Conservation (phyloP, 257 asterid genomes). For the Osmanthus fragrans region DNA sequence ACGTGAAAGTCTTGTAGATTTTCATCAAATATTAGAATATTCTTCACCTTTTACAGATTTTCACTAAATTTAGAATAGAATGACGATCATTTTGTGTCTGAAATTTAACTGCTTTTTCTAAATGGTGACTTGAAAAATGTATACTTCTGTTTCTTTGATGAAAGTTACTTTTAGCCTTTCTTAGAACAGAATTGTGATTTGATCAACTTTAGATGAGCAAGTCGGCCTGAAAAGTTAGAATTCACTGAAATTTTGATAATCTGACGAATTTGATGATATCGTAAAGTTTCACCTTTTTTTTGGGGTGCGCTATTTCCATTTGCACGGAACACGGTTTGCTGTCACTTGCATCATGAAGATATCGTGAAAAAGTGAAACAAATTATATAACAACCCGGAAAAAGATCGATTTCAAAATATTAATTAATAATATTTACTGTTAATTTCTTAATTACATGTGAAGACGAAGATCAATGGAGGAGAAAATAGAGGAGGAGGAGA, state of each 20-base stretch:
- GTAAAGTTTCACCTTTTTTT: constrained; percentile 24
- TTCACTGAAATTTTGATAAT: neutral
- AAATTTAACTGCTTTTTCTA: neutral
- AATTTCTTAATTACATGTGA: constrained; percentile 42
- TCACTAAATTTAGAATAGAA: neutral
- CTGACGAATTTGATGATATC: constrained; percentile 12
- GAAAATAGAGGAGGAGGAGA: constrained; percentile 45
- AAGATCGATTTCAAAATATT: constrained; percentile 5
- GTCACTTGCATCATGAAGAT: constrained; percentile 38
- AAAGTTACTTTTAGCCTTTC: neutral
- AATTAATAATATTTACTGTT: constrained; percentile 1
- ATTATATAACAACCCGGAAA: constrained; percentile 45
- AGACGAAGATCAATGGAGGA: constrained; percentile 33
- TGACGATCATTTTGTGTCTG: neutral
- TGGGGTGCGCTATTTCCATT: neutral
- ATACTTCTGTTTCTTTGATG: neutral
- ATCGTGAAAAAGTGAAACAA: constrained; percentile 50
- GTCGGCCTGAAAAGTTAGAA: neutral
- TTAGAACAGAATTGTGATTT: neutral
- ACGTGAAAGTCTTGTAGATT: neutral
- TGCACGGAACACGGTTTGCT: constrained; percentile 24
- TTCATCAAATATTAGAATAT: neutral
- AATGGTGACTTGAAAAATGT: neutral
- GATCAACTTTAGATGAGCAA: neutral
- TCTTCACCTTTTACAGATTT: neutral